Conservation (phyloP, 768 basidiomycete genomes). For the Boletus sensibilis region DNA sequence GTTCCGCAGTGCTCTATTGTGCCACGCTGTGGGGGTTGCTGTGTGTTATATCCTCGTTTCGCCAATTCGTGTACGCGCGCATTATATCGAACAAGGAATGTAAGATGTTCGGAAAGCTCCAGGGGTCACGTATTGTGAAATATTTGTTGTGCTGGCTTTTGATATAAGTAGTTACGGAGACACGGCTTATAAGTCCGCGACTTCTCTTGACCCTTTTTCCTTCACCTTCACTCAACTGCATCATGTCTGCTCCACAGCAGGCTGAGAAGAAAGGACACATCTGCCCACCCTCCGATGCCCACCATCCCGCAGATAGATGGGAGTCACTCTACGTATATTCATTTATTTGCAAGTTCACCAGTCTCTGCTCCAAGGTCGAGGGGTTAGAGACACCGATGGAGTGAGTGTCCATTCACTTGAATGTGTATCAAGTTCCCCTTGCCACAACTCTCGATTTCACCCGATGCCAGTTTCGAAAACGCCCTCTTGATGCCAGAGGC, state of each 20-base stretch:
- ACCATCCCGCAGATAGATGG: conserved; percentile 81
- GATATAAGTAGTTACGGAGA: conserved; percentile 40
- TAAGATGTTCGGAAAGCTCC: conserved; percentile 27
- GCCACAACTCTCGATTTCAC: conserved; percentile 34
- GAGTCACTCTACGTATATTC: conserved; percentile 83
- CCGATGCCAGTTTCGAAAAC: conserved; percentile 64
- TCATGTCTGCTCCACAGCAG: conserved; percentile 38
- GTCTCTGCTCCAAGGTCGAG: conserved; percentile 70
- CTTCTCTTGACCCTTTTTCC: conserved; percentile 36
- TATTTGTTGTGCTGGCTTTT: conserved; percentile 34
- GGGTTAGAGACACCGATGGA: conserved; percentile 81
- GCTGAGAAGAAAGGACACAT: conserved; percentile 50
- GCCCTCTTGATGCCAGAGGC: conserved; percentile 71
- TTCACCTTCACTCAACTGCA: conserved; percentile 32
- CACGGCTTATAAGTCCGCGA: conserved; percentile 35
- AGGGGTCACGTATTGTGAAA: conserved; percentile 33
- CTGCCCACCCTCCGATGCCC: conserved; percentile 58
- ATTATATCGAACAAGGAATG: conserved; percentile 19
- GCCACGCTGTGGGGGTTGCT: conserved; percentile 19
- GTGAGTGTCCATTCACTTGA: conserved; percentile 48
- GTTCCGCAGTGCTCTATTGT: conserved; percentile 12
- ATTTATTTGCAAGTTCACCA: conserved; percentile 82
- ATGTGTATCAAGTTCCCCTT: conserved; percentile 20
- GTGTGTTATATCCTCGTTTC: conserved; percentile 15
- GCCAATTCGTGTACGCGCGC: conserved; percentile 23